Evolutionary conservation across 1,139 yeast genomes (phyloP), one percentile per base, ranked within the genome.

Genomic region (Sugiyamaella japonica): DNA sequence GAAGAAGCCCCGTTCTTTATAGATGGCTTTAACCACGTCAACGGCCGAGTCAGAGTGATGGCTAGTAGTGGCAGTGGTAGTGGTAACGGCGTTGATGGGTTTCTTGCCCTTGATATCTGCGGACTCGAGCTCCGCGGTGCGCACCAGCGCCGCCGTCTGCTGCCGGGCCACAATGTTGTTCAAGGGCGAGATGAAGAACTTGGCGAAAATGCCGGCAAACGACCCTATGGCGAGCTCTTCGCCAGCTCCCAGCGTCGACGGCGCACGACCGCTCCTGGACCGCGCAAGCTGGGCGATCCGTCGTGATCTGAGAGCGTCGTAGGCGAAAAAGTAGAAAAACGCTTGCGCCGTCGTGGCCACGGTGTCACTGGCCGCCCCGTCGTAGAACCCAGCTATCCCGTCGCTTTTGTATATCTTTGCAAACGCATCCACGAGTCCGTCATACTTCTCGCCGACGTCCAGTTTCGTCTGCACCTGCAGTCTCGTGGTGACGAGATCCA

Each of bases 171-270:
- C 71, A 32, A 69, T 56, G 53, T 69, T 69, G 52, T 65, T 67
- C 53, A 70, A 49, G 16, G 73, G 73, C 1, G 67, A 58, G 4
- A 70, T 68, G 44, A 70, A 59, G 56, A 69, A 62, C 61, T 70
- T 67, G 59, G 73, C 69, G 56, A 70, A 64, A 52, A 68, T 62
- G 28, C 73, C 73, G 66, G 91, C 96, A 63, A 88, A 83, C 2
- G 97, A 95, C 50, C 90, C 96, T 59, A 89, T 95, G 49, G 87
- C 87, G 67, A 88, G 83, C 15, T 93, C 85, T 70, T 89, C 96
- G 45, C 88, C 84, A 38, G 93, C 89, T 72, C 95, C 96, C 13
- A 96, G 95, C 54, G 91, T 85, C 32, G 95, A 85, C 28, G 80
- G 74, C 13, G 76, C 76, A 62, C 79, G 78, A 75, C 89, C 89